Evolutionary conservation across 2,329 filamentous ascomycete genomes (phyloP), one percentile per base, ranked within the genome.

Genomic region (Aspergillus quadrilineatus): DNA sequence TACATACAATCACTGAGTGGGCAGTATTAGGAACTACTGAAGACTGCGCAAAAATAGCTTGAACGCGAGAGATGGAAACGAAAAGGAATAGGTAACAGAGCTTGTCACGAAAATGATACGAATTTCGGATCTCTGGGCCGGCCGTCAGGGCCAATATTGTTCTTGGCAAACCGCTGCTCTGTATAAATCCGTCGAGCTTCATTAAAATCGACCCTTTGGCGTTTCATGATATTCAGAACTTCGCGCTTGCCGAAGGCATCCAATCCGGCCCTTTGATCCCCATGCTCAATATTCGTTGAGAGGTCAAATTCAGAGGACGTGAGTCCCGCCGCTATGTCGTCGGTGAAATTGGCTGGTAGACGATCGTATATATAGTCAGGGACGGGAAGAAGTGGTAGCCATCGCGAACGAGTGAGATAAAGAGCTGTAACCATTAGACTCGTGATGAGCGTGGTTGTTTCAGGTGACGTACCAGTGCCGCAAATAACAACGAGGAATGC

Each of bases 71-170:
- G 15, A 22, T 58, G 41, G 47, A 36, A 29, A 58, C 41, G 32
- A 5, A 39, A 57, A 52, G 54, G 48, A 39, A 36, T 46, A 46
- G 42, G 8, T 32, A 50, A 50, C 22, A 48, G 10, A 10, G 30
- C 37, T 50, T 36, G 32, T 82, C 70, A 89, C 58, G 87, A 90
- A 75, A 97, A 97, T 71, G 90, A 95, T 58, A 97, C 92, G 71
- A 96, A 96, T 79, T 97, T 97, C 60, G 92, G 92, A 78, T 97
- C 93, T 70, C 86, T 83, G 60, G 94, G 94, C 65, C 87, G 78
- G 4, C 94, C 94, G 74, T 99, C 94, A 4, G 89, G 82, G 1
- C 87, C 91, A 71, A 99, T 97, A 50, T 90, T 89, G 67, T 96
- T 90, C 71, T 87, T 91, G 71, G 85, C 86, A 77, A 99, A 96